Evolutionary conservation across 2,329 filamentous ascomycete genomes (phyloP).

Genomic region (Stemphylium lycopersici): DNA sequence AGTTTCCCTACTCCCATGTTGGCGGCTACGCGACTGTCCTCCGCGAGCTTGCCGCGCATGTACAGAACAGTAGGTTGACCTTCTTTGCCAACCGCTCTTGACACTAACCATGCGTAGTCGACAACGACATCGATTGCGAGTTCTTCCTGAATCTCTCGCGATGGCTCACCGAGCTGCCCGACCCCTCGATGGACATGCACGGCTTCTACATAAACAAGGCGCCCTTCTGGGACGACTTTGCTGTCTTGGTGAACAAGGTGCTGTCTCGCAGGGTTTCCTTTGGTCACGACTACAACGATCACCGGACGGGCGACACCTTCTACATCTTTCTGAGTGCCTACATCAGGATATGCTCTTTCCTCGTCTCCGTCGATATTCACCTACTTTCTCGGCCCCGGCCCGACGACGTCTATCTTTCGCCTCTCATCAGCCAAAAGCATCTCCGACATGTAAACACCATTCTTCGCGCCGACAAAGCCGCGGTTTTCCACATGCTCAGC

Average conservation of each 20-base stretch:
- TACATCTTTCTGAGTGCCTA: constrained; percentile 39
- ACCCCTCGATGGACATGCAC: constrained; percentile 23
- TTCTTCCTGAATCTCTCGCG: constrained; percentile 32
- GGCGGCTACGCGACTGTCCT: constrained; percentile 28
- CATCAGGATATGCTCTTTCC: constrained; percentile 30
- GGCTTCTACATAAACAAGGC: constrained; percentile 36
- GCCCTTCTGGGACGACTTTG: constrained; percentile 46
- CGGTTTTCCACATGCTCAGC: constrained; percentile 33
- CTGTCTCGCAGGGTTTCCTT: constrained; percentile 38
- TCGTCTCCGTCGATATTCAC: constrained; percentile 35
- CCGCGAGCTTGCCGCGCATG: constrained; percentile 31
- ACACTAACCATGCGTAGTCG: constrained; percentile 26
- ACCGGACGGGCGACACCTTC: constrained; percentile 33
- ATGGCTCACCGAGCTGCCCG: constrained; percentile 40
- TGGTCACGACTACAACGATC: constrained; percentile 35
- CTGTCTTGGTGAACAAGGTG: constrained; percentile 34
- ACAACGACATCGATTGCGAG: constrained; percentile 23
- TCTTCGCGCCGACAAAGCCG: constrained; percentile 30
- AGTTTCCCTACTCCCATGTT: constrained; percentile 38
- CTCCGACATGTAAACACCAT: constrained; percentile 32
- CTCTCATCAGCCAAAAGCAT: constrained; percentile 39
- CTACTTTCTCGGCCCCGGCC: constrained; percentile 24
- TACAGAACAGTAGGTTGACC: constrained; percentile 32
- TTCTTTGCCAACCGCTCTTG: not conserved
- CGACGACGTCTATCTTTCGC: constrained; percentile 22